These are phyloP conservation scores for Penicillium paneum DNA, from an alignment of 2,329 filamentous ascomycete species.

Conservation along the genomic window DNA sequence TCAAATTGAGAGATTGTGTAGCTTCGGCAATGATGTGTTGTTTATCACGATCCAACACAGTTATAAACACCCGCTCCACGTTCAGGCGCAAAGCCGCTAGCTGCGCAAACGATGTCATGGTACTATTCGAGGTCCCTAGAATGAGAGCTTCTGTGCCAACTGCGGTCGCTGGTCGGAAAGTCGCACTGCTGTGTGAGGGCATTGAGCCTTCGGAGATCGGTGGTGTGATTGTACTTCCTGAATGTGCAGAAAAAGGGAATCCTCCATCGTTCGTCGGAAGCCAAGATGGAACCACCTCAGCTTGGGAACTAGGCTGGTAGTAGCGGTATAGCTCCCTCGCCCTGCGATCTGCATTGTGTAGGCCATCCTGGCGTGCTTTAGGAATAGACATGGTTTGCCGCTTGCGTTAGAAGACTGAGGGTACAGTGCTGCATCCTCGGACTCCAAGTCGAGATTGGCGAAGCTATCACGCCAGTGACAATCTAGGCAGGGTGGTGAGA, in stretches of 20 bases:
- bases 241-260: conserved; percentile 8
- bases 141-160: conserved; percentile 25
- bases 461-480: neutral
- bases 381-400: conserved; percentile 15
- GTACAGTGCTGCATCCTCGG: conserved; percentile 16
- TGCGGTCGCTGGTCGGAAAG: conserved; percentile 15
- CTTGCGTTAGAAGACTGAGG: conserved; percentile 1
- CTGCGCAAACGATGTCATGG: conserved; percentile 37
- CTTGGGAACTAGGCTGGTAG: conserved; percentile 30
- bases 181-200: conserved; percentile 8
- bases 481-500: neutral
- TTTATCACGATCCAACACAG: conserved; percentile 48
- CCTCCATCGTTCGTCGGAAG: conserved; percentile 9
- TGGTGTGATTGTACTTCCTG: conserved; percentile 8
- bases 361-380: conserved; percentile 8
- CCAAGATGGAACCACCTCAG: conserved; percentile 15
- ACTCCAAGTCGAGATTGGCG: neutral
- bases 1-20: conserved; percentile 42
- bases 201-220: conserved; percentile 12
- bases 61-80: conserved; percentile 39
- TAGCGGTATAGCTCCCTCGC: conserved; percentile 42
- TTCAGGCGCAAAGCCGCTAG: conserved; percentile 35
- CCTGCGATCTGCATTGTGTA: conserved; percentile 32
- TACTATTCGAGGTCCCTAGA: conserved; percentile 34
- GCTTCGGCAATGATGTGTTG: conserved; percentile 54